Base-by-base conservation (phyloP, 768 basidiomycete species). In the Kwoniella sp. region DNA sequence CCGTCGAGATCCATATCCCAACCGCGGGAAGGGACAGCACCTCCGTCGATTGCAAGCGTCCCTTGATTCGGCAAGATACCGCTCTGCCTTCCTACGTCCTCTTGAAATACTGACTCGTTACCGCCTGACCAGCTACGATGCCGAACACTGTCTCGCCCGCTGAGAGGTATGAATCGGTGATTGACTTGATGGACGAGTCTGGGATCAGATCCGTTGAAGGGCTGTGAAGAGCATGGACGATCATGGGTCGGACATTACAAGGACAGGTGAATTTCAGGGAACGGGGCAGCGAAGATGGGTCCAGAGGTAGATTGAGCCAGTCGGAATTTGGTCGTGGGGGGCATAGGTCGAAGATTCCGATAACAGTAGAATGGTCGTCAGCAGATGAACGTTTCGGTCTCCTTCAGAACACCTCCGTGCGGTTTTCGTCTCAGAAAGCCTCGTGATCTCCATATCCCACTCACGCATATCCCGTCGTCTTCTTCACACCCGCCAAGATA, bases 131-230 rank as follows among this genome's bases (percentile, higher is more conserved):
- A 73, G 93, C 89, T 37, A 89, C 83, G 80, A 93, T 85, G 76
- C 92, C 90, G 82, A 95, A 97, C 34, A 95, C 81, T 3, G 89
- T 87, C 82, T 97, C 95, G 57, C 95, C 95, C 26, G 93, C 83
- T 37, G 88, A 87, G 56, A 98, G 84, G 77, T 92, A 93, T 63
- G 85, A 86, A 72, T 96, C 90, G 2, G 91, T 88, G 11, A 91
- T 81, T 20, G 87, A 86, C 55, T 90, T 89, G 15, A 88, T 67
- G 9, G 90, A 93, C 1, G 89, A 85, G 74, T 97, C 92, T 41
- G 90, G 83, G 66, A 98, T 89, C 11, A 81, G 73, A 50, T 84
- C 82, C 20, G 90, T 86, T 72, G 92, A 83, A 26, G 88, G 85
- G 29, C 93, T 92, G 66, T 58, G 53, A 15, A 15, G 55, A 7